A percentile compares a stretch with the other conserved stretches of the same genome.
phyloP scores from a whole-genome alignment of 2,329 filamentous ascomycete genomes.

The Fusarium odoratissimum region DNA sequence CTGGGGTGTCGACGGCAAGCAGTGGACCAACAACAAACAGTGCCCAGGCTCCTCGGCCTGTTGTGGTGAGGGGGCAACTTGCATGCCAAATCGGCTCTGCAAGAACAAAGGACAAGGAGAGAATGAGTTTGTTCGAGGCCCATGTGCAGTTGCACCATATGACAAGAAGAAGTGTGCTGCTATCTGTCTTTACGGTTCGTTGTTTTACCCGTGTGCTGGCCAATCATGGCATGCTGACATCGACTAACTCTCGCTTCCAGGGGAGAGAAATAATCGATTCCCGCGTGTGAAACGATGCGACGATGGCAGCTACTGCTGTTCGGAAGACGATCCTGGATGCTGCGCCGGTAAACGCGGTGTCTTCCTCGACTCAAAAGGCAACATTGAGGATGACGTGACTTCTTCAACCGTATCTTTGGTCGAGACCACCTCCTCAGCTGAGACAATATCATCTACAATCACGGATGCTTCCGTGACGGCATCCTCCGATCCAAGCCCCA shows the following conservation, averaged over 20 bases:
- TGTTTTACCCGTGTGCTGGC: too few species aligned
- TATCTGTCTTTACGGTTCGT: constrained; percentile 29
- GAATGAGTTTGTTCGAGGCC: constrained; percentile 28
- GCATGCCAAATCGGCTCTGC: constrained; percentile 31
- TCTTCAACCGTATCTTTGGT: not conserved
- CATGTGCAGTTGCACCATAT: constrained; percentile 29
- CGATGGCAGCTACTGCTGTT: constrained; percentile 37
- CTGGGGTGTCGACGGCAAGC: not conserved
- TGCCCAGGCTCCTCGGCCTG: constrained; percentile 27
- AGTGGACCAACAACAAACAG: constrained; percentile 13
- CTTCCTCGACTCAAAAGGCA: constrained; percentile 21
- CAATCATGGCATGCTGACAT: too few species aligned
- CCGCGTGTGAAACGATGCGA: constrained; percentile 28
- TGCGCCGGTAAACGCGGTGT: constrained; percentile 20
- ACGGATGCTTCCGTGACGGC: not conserved
- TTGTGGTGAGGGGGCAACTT: constrained; percentile 26
- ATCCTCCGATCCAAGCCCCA: not conserved
- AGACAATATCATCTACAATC: not conserved
- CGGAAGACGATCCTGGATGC: constrained; percentile 25
- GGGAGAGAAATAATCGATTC: constrained; percentile 20
- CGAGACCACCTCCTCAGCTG: not conserved
- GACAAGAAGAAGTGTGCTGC: constrained; percentile 22
- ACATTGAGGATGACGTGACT: not conserved
- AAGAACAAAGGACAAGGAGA: constrained; percentile 18
- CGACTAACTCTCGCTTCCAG: not conserved